A percentile compares a stretch with the other conserved stretches of the same genome.
These are phyloP conservation scores for Aegilops tauschii DNA, from an alignment of 176 grass and related monocot genomes.

Conservation along the genomic window DNA sequence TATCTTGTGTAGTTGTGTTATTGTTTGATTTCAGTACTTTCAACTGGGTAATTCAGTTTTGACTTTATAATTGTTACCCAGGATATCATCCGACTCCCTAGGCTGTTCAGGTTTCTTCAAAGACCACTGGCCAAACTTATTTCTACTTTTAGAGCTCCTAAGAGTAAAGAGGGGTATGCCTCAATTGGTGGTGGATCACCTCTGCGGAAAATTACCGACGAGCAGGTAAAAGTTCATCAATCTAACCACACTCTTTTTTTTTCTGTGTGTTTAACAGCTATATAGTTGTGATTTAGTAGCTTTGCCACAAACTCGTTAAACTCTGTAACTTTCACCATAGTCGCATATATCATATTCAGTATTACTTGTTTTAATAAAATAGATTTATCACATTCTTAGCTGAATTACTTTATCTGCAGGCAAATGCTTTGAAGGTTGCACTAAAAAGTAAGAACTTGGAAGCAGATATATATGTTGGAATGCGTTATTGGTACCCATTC, in stretches of 20 bases:
- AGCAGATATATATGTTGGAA: constrained; percentile 89
- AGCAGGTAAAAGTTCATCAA: constrained; percentile 60
- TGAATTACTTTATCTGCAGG: constrained; percentile 45
- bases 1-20: neutral
- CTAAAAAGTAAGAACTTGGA: constrained; percentile 71
- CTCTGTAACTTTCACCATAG: neutral
- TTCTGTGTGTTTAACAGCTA: neutral
- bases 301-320: neutral
- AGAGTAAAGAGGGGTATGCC: constrained; percentile 97
- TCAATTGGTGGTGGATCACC: constrained; percentile 97
- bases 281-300: neutral
- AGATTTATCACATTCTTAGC: neutral
- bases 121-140: constrained; percentile 93
- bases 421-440: constrained; percentile 68
- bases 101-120: constrained; percentile 96
- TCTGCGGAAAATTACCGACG: constrained; percentile 87
- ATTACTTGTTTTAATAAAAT: constrained; percentile 22
- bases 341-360: neutral
- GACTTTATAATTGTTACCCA: constrained; percentile 18
- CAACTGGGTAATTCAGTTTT: neutral
- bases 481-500: constrained; percentile 98
- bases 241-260: neutral
- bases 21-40: neutral
- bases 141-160: constrained; percentile 84
- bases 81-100: constrained; percentile 94